phyloP scores from a whole-genome alignment of 805 yeast species.

The Saccharomycopsis synnaedendra region DNA sequence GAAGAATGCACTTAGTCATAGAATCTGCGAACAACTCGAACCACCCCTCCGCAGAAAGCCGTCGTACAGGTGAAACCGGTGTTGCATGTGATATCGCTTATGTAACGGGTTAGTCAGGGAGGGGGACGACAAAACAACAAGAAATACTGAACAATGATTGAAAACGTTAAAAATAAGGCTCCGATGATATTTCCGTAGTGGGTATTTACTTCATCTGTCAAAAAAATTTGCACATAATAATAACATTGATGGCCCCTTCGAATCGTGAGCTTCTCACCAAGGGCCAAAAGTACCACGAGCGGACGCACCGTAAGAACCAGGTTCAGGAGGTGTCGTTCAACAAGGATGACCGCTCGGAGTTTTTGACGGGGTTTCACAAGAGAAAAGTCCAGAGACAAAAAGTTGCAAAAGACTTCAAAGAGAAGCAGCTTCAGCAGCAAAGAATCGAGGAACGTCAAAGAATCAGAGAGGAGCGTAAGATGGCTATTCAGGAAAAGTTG shows the following conservation, averaged over 20 bases:
- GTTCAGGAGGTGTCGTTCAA: slow-evolving; percentile 84
- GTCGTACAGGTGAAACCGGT: no score
- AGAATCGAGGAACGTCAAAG: slow-evolving; percentile 64
- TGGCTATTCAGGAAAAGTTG: slow-evolving; percentile 52
- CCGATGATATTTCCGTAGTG: no score
- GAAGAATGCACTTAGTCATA: no score
- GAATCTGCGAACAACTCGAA: no score
- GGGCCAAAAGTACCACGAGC: slow-evolving; percentile 68
- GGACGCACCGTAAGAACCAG: slow-evolving; percentile 39
- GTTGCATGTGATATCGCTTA: no score
- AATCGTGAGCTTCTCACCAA: slow-evolving; percentile 86
- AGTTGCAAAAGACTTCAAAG: slow-evolving; percentile 64
- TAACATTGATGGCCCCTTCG: slow-evolving; percentile 18
- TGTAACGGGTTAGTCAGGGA: no score
- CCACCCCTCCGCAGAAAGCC: no score
- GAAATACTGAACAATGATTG: no score
- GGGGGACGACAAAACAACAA: no score
- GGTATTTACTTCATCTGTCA: no score
- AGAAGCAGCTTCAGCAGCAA: slow-evolving; percentile 66
- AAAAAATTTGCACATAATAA: no score
- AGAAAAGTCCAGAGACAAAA: slow-evolving; percentile 83
- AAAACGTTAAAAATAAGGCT: no score
- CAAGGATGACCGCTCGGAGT: slow-evolving; percentile 66
- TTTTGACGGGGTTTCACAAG: slow-evolving; percentile 90
- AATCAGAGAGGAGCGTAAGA: slow-evolving; percentile 59